Conservation (phyloP, 306 rosid genomes). For the Acacia crassicarpa region DNA sequence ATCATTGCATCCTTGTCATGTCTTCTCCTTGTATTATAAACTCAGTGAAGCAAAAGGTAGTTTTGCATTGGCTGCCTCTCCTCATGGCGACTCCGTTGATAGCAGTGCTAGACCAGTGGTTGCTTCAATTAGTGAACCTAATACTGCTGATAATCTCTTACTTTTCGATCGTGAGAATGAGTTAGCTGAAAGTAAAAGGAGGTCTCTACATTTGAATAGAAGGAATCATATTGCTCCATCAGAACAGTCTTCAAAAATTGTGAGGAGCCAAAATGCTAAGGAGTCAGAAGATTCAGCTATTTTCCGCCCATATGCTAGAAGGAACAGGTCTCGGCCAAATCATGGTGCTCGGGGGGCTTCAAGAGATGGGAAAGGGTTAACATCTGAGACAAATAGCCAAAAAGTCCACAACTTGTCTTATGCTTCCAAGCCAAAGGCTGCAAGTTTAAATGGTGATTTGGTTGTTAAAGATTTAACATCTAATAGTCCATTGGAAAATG, state of each 20-base stretch:
- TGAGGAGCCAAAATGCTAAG: conserved; percentile 63
- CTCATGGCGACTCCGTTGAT: conserved; percentile 83
- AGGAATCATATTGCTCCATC: conserved; percentile 52
- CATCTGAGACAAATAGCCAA: conserved; percentile 44
- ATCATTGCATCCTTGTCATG: conserved; percentile 13
- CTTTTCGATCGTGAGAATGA: conserved; percentile 70
- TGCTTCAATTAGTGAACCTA: conserved; percentile 68
- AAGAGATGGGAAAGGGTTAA: conserved; percentile 51
- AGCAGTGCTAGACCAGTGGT: conserved; percentile 80
- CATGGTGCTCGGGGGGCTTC: conserved; percentile 61
- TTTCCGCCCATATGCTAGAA: conserved; percentile 84
- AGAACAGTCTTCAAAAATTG: conserved; percentile 74
- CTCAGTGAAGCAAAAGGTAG: conserved; percentile 86
- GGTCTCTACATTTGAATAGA: conserved; percentile 50
- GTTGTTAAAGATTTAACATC: conserved; percentile 39
- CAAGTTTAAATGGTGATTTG: conserved; percentile 59
- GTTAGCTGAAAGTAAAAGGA: conserved; percentile 56
- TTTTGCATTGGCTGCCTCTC: conserved; percentile 84
- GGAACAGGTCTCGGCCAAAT: conserved; percentile 76
- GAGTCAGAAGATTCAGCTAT: conserved; percentile 84
- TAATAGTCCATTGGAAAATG: conserved; percentile 44
- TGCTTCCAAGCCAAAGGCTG: conserved; percentile 51
- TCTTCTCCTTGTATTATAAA: conserved; percentile 20
- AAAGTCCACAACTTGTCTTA: conserved; percentile 47
- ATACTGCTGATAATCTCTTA: conserved; percentile 84